Percentiles rank a stretch among this genome's conserved stretches.
Evolutionary conservation across 495 filamentous ascomycete genomes (phyloP).

Genomic region (Lichina pygmaea): DNA sequence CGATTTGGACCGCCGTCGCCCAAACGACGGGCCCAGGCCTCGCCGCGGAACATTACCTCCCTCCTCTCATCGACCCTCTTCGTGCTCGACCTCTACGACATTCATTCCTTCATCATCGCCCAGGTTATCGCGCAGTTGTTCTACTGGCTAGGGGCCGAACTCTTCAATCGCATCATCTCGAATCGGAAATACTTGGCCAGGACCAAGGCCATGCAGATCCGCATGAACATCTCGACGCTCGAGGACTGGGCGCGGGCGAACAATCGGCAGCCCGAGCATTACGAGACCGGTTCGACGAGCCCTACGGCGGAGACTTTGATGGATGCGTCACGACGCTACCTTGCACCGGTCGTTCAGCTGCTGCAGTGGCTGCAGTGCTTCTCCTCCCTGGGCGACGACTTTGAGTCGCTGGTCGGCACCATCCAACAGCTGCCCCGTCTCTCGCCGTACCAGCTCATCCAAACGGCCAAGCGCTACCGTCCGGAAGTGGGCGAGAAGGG

Average conservation of each 20-base stretch:
- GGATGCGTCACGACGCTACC: constrained; percentile 56
- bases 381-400: constrained; percentile 80
- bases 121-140: constrained; percentile 83
- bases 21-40: constrained; percentile 67
- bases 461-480: constrained; percentile 75
- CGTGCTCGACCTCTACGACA: constrained; percentile 91
- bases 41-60: constrained; percentile 90
- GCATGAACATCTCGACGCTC: constrained; percentile 86
- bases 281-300: constrained; percentile 68
- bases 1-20: constrained; percentile 87
- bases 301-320: constrained; percentile 68
- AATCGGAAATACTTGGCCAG: constrained; percentile 83
- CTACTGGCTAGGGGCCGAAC: constrained; percentile 88
- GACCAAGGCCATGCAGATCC: constrained; percentile 98
- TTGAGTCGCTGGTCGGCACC: constrained; percentile 61
- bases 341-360: constrained; percentile 78
- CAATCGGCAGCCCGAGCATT: constrained; percentile 86
- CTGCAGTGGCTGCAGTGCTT: constrained; percentile 97
- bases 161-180: constrained; percentile 95
- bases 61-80: constrained; percentile 90
- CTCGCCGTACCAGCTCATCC: constrained; percentile 70
- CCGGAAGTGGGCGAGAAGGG: constrained; percentile 88
- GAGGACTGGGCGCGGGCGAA: constrained; percentile 92
- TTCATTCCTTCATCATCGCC: constrained; percentile 85
- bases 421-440: constrained; percentile 67